A percentile compares a stretch with the other conserved stretches of the same genome.
These are phyloP conservation scores for Oryza nivara DNA, from an alignment of 176 grass and related monocot species.

Conservation along the genomic window DNA sequence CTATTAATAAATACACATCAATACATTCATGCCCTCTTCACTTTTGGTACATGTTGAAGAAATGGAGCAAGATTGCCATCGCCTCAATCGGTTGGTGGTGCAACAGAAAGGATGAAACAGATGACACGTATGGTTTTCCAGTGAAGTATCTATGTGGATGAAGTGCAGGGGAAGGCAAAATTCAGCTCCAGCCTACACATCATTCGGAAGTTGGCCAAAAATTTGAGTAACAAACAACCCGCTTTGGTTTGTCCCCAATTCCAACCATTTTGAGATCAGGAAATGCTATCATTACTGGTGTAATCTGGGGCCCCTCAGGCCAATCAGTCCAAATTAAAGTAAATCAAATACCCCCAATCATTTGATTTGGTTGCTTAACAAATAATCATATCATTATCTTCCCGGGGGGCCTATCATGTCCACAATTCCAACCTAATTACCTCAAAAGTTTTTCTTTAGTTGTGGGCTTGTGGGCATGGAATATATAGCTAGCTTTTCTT, in stretches of 20 bases:
- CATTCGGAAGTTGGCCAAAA: slow-evolving; percentile 43
- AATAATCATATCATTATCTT: slow-evolving; percentile 32
- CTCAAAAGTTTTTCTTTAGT: neutral
- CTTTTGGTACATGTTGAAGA: slow-evolving; percentile 15
- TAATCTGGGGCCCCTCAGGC: slow-evolving; percentile 21
- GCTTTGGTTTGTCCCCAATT: neutral
- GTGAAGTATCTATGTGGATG: slow-evolving; percentile 37
- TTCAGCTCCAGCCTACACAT: slow-evolving; percentile 13
- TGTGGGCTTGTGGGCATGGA: too few relatives aligned
- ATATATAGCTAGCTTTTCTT: slow-evolving; percentile 7
- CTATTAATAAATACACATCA: neutral
- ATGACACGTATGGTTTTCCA: slow-evolving; percentile 28
- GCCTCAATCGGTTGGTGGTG: slow-evolving; percentile 38
- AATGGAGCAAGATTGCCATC: slow-evolving; percentile 32
- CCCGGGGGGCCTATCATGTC: neutral
- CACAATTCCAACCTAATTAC: slow-evolving; percentile 43
- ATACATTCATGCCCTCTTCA: neutral
- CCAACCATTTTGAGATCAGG: slow-evolving; percentile 41
- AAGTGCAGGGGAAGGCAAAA: slow-evolving; percentile 55
- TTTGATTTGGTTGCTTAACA: slow-evolving; percentile 55
- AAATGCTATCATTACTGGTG: slow-evolving; percentile 41
- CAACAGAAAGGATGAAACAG: slow-evolving; percentile 16
- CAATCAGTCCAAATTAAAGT: slow-evolving; percentile 34
- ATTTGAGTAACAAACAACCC: slow-evolving; percentile 12
- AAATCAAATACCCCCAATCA: slow-evolving; percentile 28